Base-by-base conservation (phyloP, 208 protist species). In the Crithidia fasciculata region DNA sequence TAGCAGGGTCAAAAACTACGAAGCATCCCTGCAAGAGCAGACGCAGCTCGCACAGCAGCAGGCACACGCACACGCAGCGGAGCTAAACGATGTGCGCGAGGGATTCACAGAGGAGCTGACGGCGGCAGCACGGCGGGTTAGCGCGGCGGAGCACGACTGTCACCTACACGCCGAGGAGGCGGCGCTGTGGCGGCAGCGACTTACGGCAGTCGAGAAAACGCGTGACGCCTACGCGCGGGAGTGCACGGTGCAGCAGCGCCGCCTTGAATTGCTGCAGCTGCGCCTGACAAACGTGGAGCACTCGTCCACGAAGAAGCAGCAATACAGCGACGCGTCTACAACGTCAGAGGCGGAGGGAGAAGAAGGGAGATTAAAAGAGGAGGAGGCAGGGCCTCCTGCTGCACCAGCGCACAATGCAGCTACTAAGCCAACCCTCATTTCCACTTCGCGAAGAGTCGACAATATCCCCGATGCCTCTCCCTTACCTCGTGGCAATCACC, bases 141-240 rank as follows among this genome's bases (percentile, higher is more conserved):
- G 65, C 18, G 50, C 73, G 2, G 73, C 73, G 8, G 65, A 78
- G 65, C 57, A 78, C 60, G 57, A 39, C 0, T 47, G 39, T 13
- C n/a, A 8, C 43, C 40, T 72, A 7, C 49, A 39, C 52, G 18
- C 41, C 5, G 57, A 69, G 7, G 63, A 50, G 15, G 73, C 70
- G 28, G 60, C 18, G 13, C 58, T 60, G 57, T 72, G 65, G 73
- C 59, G 50, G 8, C 39, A 36, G 2, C 73, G 45, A 4, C 41
- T 78, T 9, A 41, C 10, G 0, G 66, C 59, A 2, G 41, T 50
- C 19, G 49, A 16, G 15, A 53, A 44, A 3, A 53, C 63, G n/a
- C 66, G 73, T n/a, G 53, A 69, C 19, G 36, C 37, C 49, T 73
- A 55, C 55, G 52, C 60, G 9, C 37, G 50, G 44, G 44, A 72